Base-by-base conservation (phyloP, 1,139 yeast genomes). In the Eremothecium sinecaudum region DNA sequence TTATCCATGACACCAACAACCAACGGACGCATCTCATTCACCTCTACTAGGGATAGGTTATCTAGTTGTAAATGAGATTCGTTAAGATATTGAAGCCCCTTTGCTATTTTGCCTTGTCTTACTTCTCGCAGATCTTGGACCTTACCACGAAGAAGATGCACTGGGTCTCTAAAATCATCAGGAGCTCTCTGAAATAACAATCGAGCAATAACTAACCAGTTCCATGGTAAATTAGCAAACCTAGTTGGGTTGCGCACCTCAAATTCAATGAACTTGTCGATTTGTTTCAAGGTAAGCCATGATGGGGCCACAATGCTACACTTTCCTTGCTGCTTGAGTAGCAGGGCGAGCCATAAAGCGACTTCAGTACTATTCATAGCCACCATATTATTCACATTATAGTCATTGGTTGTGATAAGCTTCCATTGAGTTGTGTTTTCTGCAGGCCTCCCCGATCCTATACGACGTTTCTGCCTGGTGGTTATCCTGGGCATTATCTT, bases 271-370 rank as follows among this genome's bases (percentile, higher is more conserved):
- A 69, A 67, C 4, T 64, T 66, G 39, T 71, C 70, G 37, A 90
- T 58, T 37, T 63, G 65, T n/a, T 64, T 62, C 34, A 71, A 59
- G 11, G 67, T 69, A n/a, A 90, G 66, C 99, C 99, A 90, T 2
- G 64, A 67, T 0, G 99, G 99, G 8, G 87, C 79, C 5, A 86
- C 77, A 3, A 90, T 76, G 42, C 78, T 79, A 57, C 97, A 84
- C 46, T 87, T 79, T 33, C 76, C 79, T 56, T 90, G 97, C 30
- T 79, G 75, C 51, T 84, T 84, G 36, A 90, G 63, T 12, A 87
- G 64, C 10, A 86, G 57, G 0, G 96, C 97, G 16, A 83, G 65
- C 98, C 98, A 90, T 3, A 90, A 47, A 0, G 96, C 94, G 0
- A 90, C 76, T 32, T 71, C 65, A 20, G 71, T 73, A 37, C 90